These are phyloP conservation scores for Calonectria leucothoes DNA, from an alignment of 2,329 filamentous ascomycete species.

Conservation along the genomic window DNA sequence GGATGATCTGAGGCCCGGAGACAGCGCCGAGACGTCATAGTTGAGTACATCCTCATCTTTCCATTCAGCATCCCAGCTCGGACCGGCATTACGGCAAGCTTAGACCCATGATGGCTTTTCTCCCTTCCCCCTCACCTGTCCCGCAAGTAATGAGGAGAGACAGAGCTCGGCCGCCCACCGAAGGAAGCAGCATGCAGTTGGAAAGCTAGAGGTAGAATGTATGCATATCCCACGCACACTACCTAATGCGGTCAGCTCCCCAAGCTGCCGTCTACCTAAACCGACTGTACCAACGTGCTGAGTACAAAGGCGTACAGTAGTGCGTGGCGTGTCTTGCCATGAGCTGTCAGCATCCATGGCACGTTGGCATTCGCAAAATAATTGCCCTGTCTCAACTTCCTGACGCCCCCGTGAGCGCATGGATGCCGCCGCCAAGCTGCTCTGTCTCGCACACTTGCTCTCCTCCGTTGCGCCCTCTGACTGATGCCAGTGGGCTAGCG, in stretches of 20 bases:
- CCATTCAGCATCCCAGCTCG: not conserved
- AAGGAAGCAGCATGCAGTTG: conserved; percentile 3
- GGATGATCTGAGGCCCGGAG: conserved; percentile 7
- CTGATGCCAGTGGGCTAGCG: conserved; percentile 16
- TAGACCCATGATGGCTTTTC: not conserved
- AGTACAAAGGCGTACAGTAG: not conserved
- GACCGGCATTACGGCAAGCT: conserved; percentile 12
- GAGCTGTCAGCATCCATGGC: conserved; percentile 4
- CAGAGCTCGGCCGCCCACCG: not conserved
- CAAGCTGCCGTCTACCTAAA: conserved; percentile 15
- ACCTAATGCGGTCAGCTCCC: conserved; percentile 6
- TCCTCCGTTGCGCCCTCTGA: not conserved
- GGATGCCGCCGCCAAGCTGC: conserved; percentile 1
- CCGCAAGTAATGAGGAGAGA: not conserved
- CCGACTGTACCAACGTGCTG: not conserved
- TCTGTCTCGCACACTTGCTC: conserved; percentile 21
- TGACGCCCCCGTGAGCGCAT: conserved; percentile 19
- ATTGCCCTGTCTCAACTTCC: conserved; percentile 29
- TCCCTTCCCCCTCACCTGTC: conserved; percentile 2
- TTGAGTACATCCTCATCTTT: not conserved
- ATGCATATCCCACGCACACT: conserved; percentile 9
- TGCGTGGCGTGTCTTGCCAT: conserved; percentile 8
- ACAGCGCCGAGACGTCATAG: conserved; percentile 10
- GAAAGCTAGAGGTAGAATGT: not conserved
- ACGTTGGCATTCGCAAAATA: conserved; percentile 18